Evolutionary conservation across 768 basidiomycete genomes (phyloP), one percentile per base, ranked within the genome.

Genomic region (Agrocybe pediades): DNA sequence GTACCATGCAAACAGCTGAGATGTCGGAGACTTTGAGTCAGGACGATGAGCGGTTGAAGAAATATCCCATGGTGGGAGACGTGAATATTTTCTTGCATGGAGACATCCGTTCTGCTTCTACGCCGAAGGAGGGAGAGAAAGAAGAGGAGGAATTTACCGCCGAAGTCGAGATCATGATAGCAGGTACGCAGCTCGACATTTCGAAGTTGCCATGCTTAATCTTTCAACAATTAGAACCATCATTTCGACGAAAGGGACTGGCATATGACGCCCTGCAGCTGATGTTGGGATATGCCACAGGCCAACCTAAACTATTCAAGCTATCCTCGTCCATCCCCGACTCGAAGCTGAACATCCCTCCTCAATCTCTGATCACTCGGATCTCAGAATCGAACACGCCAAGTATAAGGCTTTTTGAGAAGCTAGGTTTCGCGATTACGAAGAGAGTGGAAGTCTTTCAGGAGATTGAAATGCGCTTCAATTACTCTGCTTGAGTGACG

Each of bases 151-250:
- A 71, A 27, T 80, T 83, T 51, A 86, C 93, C 57, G 90, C 84
- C 2, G 95, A 98, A 64, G 82, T 86, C 23, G 93, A 96, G 67
- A 86, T 96, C 55, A 98, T 96, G 95, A 88, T 96, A 55, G 93
- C 94, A 62, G 89, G 91, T 86, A 56, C 51, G 74, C 30, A n/a
- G 21, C 50, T 29, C 9, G 16, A 43, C 17, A n/a, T 20, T 27
- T 24, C 7, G 3, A 46, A n/a, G 30, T 13, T 11, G 9, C 9
- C 16, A 42, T 50, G n/a, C 42, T 30, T 27, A 1, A 17, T 39
- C 20, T 16, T 21, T 15, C 1, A n/a, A 1, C 20, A n/a, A 27
- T 20, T 67, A 92, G 91, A 92, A 57, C 72, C 76, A 21, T 70
- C 70, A 0, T 91, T 84, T 67, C 80, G 92, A 8, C 79, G 92